These are phyloP conservation scores for Xylaria sp. DNA, from an alignment of 2,329 filamentous ascomycete species.

Conservation along the genomic window DNA sequence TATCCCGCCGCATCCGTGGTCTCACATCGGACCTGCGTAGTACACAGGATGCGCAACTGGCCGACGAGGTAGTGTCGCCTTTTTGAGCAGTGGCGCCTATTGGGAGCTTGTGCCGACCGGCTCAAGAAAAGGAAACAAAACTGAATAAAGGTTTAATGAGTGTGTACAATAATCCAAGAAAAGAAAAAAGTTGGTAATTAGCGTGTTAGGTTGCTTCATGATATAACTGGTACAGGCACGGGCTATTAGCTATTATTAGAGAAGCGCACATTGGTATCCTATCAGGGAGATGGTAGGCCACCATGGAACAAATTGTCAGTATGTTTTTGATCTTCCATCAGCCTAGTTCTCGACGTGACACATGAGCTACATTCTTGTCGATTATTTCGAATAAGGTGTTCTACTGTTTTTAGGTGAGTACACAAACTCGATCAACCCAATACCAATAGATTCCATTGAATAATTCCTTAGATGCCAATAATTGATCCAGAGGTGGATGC, in stretches of 20 bases:
- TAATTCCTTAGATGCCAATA: background rate
- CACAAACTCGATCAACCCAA: background rate
- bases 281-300: background rate
- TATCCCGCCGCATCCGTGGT: slow-evolving; percentile 27
- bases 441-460: background rate
- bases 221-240: background rate
- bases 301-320: background rate
- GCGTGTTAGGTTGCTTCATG: background rate
- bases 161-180: slow-evolving; percentile 11
- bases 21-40: slow-evolving; percentile 16
- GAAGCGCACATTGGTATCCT: background rate
- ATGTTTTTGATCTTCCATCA: background rate
- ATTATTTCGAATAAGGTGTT: background rate
- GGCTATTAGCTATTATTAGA: background rate
- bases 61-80: background rate
- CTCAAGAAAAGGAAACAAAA: background rate
- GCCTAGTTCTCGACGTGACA: background rate
- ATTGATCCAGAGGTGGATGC: background rate
- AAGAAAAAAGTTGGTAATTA: background rate
- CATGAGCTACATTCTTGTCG: background rate
- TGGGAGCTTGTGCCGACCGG: background rate
- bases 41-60: background rate
- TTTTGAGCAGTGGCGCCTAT: background rate
- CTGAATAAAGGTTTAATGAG: slow-evolving; percentile 8
- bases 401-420: background rate